These are phyloP conservation scores for Paragyromitra xinjiangensis DNA, from an alignment of 495 filamentous ascomycete genomes.

Conservation along the genomic window DNA sequence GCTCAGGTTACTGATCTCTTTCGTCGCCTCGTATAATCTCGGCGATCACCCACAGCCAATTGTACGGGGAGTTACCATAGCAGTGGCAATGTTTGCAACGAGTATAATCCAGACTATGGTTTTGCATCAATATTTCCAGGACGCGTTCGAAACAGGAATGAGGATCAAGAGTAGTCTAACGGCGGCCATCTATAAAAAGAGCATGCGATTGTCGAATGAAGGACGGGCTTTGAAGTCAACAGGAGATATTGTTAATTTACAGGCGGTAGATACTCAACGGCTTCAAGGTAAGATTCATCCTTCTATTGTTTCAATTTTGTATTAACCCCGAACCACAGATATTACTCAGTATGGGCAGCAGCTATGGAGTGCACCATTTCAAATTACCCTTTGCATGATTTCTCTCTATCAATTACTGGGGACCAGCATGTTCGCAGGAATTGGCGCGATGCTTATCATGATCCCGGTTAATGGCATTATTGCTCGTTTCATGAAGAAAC, in stretches of 20 bases:
- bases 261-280: conserved; percentile 96
- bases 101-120: conserved; percentile 81
- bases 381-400: conserved; percentile 92
- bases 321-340: conserved; percentile 63
- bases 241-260: conserved; percentile 98
- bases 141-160: conserved; percentile 95
- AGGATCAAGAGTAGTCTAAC: conserved; percentile 89
- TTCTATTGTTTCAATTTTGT: conserved; percentile 1
- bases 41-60: conserved; percentile 72
- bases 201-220: conserved; percentile 89
- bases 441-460: conserved; percentile 96
- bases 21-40: conserved; percentile 80
- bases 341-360: conserved; percentile 94
- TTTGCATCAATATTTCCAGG: conserved; percentile 95
- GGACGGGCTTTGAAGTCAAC: conserved; percentile 90
- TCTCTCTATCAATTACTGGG: conserved; percentile 95
- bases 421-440: conserved; percentile 93
- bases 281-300: conserved; percentile 65
- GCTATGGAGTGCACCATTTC: conserved; percentile 94
- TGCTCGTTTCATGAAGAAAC: conserved; percentile 87
- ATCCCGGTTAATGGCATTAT: conserved; percentile 95
- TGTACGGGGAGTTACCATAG: conserved; percentile 84
- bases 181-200: conserved; percentile 90
- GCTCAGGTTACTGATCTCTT: conserved; percentile 82
- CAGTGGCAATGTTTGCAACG: conserved; percentile 88